Base-by-base conservation (phyloP, 352 stramenopile genomes). In the Globisporangium barbulae region DNA sequence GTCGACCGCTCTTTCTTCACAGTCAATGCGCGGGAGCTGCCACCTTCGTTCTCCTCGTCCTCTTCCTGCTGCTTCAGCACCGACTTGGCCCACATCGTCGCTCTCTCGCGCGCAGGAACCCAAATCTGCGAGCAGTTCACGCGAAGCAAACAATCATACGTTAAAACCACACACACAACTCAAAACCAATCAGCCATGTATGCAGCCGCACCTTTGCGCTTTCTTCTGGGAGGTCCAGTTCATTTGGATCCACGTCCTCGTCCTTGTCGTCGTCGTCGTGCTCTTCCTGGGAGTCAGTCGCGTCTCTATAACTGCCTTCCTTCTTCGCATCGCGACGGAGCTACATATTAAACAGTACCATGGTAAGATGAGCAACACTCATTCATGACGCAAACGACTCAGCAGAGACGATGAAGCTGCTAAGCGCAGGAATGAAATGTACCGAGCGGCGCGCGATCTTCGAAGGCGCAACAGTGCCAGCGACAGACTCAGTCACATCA, bases 21-120 rank as follows among this genome's bases (percentile, higher is more conserved):
- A 13, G 72, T 63, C 22, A 84, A 44, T 0, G 74, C 68, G 1
- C 69, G 59, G 0, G 76, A 74, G 47, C 39, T 61, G 22, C 17
- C 28, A 2, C 49, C 60, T 53, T 60, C 63, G 3, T 71, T 61
- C n/a, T 63, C 64, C 2, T 79, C 64, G 4, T 68, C 65, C 6
- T 76, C 69, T 53, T 87, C 72, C 50, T 78, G 64, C 37, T 85
- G 73, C 12, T 65, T 70, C 48, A 90, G 63, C 33, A 92, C 72
- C 37, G 79, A 86, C 57, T 82, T 89, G 1, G 83, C 83, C 81
- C 81, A 92, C 63, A 92, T 73, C 5, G 81, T 90, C 10, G 83
- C 83, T 42, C 81, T 76, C 58, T 90, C 83, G 42, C 83, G 81
- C 15, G 81, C 83, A 55, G 83, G 83, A 15, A 92, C 81, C 55